Conservation (phyloP, 2,329 filamentous ascomycete genomes). For the Podosphaera xanthii region DNA sequence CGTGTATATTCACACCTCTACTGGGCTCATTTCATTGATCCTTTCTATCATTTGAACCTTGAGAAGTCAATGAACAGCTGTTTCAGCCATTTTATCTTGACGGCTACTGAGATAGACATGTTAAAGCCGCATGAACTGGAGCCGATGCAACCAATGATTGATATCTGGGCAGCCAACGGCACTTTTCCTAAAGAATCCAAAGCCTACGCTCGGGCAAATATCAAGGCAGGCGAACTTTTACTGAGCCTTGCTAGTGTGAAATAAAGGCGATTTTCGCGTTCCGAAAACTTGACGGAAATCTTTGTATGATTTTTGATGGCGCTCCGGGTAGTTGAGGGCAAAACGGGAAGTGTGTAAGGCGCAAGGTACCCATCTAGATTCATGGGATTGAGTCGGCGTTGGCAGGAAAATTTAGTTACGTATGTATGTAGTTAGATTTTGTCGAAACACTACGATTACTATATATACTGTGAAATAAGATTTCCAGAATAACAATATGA, state of each 20-base stretch:
- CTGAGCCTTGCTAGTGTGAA: conserved; percentile 16
- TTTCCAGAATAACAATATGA: too few species aligned
- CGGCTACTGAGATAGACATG: conserved; percentile 60
- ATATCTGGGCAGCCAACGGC: conserved; percentile 75
- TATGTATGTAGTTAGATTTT: too few species aligned
- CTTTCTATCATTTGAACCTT: conserved; percentile 62
- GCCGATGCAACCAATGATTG: conserved; percentile 85
- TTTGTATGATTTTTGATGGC: too few species aligned
- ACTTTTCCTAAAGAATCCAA: conserved; percentile 59
- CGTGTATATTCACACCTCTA: conserved; percentile 95
- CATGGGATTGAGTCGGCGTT: too few species aligned
- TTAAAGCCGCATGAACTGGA: conserved; percentile 76
- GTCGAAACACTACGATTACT: too few species aligned
- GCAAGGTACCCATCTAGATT: too few species aligned
- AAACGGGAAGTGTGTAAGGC: too few species aligned
- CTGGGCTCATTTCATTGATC: conserved; percentile 78
- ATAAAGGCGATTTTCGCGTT: background rate
- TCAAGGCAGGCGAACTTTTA: conserved; percentile 34
- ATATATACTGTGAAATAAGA: too few species aligned
- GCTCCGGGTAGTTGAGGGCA: too few species aligned
- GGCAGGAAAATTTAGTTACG: too few species aligned
- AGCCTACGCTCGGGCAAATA: conserved; percentile 41
- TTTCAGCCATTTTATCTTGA: conserved; percentile 67
- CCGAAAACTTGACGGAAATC: too few species aligned
- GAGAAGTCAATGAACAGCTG: conserved; percentile 70